Evolutionary conservation across 2,329 filamentous ascomycete genomes (phyloP), one percentile per base, ranked within the genome.

Genomic region (Tolypocladium cylindrosporum): DNA sequence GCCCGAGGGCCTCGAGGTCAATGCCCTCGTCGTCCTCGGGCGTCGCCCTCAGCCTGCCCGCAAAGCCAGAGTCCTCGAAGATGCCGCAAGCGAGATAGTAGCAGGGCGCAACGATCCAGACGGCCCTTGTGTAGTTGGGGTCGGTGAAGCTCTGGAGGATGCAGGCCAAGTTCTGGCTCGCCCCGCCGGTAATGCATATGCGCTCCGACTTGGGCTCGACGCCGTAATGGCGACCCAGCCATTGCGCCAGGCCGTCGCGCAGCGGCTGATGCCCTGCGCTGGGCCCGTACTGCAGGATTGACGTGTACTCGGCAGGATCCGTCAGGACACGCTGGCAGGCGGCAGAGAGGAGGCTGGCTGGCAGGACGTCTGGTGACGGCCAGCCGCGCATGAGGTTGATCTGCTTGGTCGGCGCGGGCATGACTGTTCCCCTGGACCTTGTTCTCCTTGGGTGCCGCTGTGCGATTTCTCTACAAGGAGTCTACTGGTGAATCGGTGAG

Each of bases 11-110:
- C 1, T 76, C 80, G 31, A 95, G 70, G 70, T 96, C 85, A 43
- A 96, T 74, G 0, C 91, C 91, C 66, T 90, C 84, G 0, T 83
- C 83, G 66, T 93, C 89, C 73, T 96, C 91, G 0, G 87, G 86
- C 14, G 92, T 81, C 1, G 85, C 87, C 55, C 79, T 79, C 67
- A 95, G 68, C 41, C 85, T 82, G 4, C 80, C 81, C 5, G 77
- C 76, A 63, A 96, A 91, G 1, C 90, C 88, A 6, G 86, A 79
- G 71, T 97, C 92, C 59, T 89, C 85, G 66, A 96, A 91, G 58
- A 96, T 89, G n/a, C 86, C 80, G 66, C 89, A 91, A 0, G 86
- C 89, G n/a, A 96, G 77, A 71, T 90, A 89, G 69, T 96, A 96
- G 53, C 87, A 88, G 5, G 92, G 92, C 24, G 88, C 85, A 1